Base-by-base conservation (phyloP, 1,284 basidiomycete genomes). In the Athelia psychrophila region DNA sequence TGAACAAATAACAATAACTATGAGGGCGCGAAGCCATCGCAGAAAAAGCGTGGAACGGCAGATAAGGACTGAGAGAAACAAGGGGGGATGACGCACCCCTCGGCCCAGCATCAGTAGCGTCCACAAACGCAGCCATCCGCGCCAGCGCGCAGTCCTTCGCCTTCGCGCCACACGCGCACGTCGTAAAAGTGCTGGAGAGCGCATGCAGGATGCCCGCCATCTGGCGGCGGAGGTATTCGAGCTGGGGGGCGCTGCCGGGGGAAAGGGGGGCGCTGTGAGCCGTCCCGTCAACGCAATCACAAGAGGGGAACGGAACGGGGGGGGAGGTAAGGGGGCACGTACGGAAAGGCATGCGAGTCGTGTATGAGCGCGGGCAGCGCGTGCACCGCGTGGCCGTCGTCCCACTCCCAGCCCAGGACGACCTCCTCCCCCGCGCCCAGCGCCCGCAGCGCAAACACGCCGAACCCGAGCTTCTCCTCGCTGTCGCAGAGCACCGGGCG, bases 351-450 rank as follows among this genome's bases (percentile, higher is more conserved):
- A 38, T 75, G 70, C 4, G 80, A 78, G 19, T 74, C 73, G 58
- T 84, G 74, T 48, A 91, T 77, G 47, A 93, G 71, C 16, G 84
- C 82, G 3, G 89, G 90, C 0, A 98, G 72, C 48, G 82, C 75
- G 68, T 98, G 95, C 0, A 97, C 84, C 0, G 91, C 85, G 63
- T 94, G 91, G 4, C 85, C 84, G 61, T 98, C 95, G 60, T 97
- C 95, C 95, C 95, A 98, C 65, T 97, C 94, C 94, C 95, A 98
- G 0, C 89, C 91, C 0, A 98, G 70, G 0, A 95, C 84, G 36
- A 98, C 83, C 70, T 98, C 96, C 60, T 96, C 93, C 48, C 88
- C 79, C 33, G 83, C 81, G 54, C 80, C 80, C 54, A 98, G 78
- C 58, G 93, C 88, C 16, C 83, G 72, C 18, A 88, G 67, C 0